Base-by-base conservation (phyloP, 768 basidiomycete genomes). In the Rhizopogon vinicolor region DNA sequence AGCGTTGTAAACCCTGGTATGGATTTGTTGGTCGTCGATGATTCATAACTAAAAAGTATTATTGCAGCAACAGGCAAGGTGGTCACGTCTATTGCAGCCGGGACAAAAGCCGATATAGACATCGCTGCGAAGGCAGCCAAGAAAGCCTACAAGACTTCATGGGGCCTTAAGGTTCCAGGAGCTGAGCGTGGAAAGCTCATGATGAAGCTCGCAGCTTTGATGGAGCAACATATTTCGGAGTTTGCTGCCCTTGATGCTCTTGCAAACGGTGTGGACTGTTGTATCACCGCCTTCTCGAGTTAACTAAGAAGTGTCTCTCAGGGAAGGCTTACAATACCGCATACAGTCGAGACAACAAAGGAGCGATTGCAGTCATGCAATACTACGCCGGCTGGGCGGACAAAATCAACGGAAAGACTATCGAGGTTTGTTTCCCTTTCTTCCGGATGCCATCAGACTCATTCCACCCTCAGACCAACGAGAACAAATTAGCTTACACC, bases 221-320 rank as follows among this genome's bases (percentile, higher is more conserved):
- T 92, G 65, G 84, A 87, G 62, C 53, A 72, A 58, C 69, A 89
- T 70, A 59, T 62, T 3, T 82, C 85, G 39, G 78, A 80, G 58
- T 72, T 90, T 51, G 80, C 85, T 1, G 86, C 86, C 1, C 67
- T 91, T 42, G 89, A 91, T 70, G 73, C 83, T 22, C 67, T 87
- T 59, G 81, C 90, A 62, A 82, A 82, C 61, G 79, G 79, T 82
- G 9, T 59, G 69, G 71, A 76, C 46, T 13, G 72, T 68, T 31
- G 19, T 28, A 3, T 22, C 29, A 35, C 44, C 39, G 25, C 50
- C 37, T 18, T 49, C 19, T 19, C 31, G 44, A 48, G 46, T 46
- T 19, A 14, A 48, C 18, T 14, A 35, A 48, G 13, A 19, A 35
- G 7, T 48, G 19, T 7, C 18, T 33, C 13, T 4, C 13, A 56